These are phyloP conservation scores for Phytophthora cryptogea DNA, from an alignment of 352 stramenopile species.

Conservation along the genomic window DNA sequence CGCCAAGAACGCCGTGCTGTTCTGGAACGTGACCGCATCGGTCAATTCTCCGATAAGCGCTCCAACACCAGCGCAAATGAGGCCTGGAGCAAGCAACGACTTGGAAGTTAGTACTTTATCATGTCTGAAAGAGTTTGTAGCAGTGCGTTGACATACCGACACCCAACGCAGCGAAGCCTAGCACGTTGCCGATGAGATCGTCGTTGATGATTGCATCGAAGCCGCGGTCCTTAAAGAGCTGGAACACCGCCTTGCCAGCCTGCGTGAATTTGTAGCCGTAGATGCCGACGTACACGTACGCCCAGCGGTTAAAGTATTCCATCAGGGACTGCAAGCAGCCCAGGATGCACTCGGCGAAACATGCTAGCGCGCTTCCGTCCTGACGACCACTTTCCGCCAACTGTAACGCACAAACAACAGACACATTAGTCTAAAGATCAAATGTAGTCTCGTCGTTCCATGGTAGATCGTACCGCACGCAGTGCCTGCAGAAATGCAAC, in stretches of 20 bases:
- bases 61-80: conserved; percentile 72
- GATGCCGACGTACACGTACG: conserved; percentile 95
- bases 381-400: conserved; percentile 73
- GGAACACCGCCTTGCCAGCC: conserved; percentile 91
- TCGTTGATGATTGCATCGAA: conserved; percentile 97
- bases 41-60: conserved; percentile 55
- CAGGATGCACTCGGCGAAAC: conserved; percentile 85
- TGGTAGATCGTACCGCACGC: conserved; percentile 50
- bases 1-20: conserved; percentile 73
- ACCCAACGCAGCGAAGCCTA: conserved; percentile 90
- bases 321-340: conserved; percentile 85
- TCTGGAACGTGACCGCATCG: conserved; percentile 59
- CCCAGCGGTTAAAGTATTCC: conserved; percentile 94
- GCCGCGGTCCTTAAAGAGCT: conserved; percentile 93
- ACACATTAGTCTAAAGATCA: background rate
- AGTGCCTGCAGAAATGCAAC: conserved; percentile 93
- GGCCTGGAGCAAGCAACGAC: conserved; percentile 33
- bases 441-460: background rate
- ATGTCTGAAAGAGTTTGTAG: background rate
- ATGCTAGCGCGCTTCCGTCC: conserved; percentile 72
- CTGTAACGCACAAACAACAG: conserved; percentile 20
- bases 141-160: conserved; percentile 53
- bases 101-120: background rate
- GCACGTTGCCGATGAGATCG: conserved; percentile 92
- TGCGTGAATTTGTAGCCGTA: conserved; percentile 95